These are phyloP conservation scores for Colletotrichum godetiae DNA, from an alignment of 2,329 filamentous ascomycete species.

Conservation along the genomic window DNA sequence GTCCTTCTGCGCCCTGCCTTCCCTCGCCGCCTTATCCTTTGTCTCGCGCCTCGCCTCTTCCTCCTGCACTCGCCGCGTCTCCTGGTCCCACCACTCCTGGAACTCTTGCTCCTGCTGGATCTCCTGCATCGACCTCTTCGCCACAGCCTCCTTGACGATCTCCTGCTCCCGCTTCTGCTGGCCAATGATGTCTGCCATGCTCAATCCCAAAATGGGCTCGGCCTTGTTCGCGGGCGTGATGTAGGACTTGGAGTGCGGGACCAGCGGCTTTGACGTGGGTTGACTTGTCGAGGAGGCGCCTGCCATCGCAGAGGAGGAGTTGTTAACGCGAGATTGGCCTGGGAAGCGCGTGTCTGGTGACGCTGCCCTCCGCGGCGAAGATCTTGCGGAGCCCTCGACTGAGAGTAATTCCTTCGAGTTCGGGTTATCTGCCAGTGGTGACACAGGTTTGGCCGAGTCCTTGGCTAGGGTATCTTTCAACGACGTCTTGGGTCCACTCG, in stretches of 20 bases:
- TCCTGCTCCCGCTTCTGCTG: conserved; percentile 89
- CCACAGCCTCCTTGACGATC: conserved; percentile 82
- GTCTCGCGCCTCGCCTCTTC: conserved; percentile 61
- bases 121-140: conserved; percentile 90
- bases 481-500: conserved; percentile 59
- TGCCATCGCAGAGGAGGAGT: conserved; percentile 45
- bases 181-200: conserved; percentile 88
- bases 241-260: conserved; percentile 72
- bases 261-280: conserved; percentile 53
- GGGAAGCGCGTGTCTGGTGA: conserved; percentile 73
- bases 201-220: conserved; percentile 75
- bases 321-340: conserved; percentile 61
- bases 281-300: conserved; percentile 42
- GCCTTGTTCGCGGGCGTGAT: conserved; percentile 67
- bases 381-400: conserved; percentile 52
- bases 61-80: conserved; percentile 78
- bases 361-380: conserved; percentile 60
- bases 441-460: conserved; percentile 42
- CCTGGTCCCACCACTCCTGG: conserved; percentile 95
- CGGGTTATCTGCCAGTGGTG: conserved; percentile 40
- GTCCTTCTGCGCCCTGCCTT: conserved; percentile 44
- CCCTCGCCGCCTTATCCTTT: conserved; percentile 55
- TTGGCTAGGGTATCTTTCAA: conserved; percentile 60
- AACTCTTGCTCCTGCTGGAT: conserved; percentile 98
- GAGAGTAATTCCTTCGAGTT: conserved; percentile 56